Evolutionary conservation across 2,329 filamentous ascomycete genomes (phyloP).

Genomic region (Blumeria graminis): DNA sequence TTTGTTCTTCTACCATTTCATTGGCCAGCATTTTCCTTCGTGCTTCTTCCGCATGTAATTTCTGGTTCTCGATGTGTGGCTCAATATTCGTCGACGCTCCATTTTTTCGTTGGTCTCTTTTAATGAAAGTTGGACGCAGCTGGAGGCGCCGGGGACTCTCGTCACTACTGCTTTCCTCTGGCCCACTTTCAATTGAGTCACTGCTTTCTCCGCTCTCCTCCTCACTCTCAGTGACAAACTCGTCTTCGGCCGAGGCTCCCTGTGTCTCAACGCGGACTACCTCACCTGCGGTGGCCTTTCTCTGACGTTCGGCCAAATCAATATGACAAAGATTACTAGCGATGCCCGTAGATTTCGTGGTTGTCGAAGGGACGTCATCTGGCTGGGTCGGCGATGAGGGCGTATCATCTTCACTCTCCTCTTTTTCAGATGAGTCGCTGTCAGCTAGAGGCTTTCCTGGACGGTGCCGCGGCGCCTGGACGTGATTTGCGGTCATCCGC

Average conservation of each 20-base stretch:
- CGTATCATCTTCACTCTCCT: slow-evolving; percentile 22
- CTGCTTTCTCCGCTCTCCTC: slow-evolving; percentile 16
- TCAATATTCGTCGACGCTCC: slow-evolving; percentile 9
- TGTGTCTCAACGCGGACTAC: slow-evolving; percentile 23
- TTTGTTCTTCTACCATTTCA: slow-evolving; percentile 65
- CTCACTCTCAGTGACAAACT: slow-evolving; percentile 29
- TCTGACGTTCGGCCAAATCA: slow-evolving; percentile 24
- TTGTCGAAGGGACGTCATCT: slow-evolving; percentile 31
- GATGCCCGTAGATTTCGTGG: slow-evolving; percentile 30
- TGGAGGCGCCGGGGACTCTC: slow-evolving; percentile 31
- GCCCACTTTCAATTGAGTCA: slow-evolving; percentile 12
- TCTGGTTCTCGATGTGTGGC: slow-evolving; percentile 19
- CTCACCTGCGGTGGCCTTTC: slow-evolving; percentile 23
- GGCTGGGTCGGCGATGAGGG: slow-evolving; percentile 14
- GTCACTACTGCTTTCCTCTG: slow-evolving; percentile 26
- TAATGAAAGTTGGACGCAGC: slow-evolving; percentile 39
- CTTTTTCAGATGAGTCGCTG: slow-evolving; percentile 23
- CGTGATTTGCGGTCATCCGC: slow-evolving; percentile 82
- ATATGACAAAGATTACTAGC: slow-evolving; percentile 28
- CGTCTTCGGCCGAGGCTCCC: slow-evolving; percentile 27
- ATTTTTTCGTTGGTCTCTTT: slow-evolving; percentile 26
- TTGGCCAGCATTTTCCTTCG: slow-evolving; percentile 49
- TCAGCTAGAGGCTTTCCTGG: slow-evolving; percentile 51
- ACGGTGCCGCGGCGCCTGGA: slow-evolving; percentile 57
- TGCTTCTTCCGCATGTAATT: slow-evolving; percentile 29